These are phyloP conservation scores for Cladosporium sp. DNA, from an alignment of 2,329 filamentous ascomycete species.

Conservation along the genomic window DNA sequence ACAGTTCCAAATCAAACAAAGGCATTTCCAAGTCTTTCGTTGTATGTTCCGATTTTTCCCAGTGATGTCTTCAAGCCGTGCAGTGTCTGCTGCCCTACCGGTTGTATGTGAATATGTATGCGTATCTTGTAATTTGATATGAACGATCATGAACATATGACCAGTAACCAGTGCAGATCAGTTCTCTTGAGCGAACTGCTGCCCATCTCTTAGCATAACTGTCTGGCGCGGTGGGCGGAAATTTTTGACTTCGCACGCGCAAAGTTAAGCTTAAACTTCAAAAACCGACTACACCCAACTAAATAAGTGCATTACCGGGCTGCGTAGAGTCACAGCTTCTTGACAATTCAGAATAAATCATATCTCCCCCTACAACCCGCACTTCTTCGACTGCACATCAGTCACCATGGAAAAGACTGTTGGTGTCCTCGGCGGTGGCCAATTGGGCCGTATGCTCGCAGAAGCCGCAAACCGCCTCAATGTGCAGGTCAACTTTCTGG, in stretches of 20 bases:
- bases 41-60: too few species aligned
- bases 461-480: constrained; percentile 80
- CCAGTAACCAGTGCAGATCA: too few species aligned
- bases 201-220: too few species aligned
- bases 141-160: too few species aligned
- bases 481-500: constrained; percentile 73
- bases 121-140: too few species aligned
- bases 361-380: neutral
- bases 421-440: constrained; percentile 44
- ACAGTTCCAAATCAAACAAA: neutral
- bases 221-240: neutral
- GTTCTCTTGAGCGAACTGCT: too few species aligned
- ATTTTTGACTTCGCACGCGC: constrained; percentile 1
- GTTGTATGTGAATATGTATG: too few species aligned
- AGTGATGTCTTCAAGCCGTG: too few species aligned
- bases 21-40: neutral
- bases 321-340: neutral
- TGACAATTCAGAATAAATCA: neutral
- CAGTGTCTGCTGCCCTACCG: too few species aligned
- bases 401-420: constrained; percentile 24
- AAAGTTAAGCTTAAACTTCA: constrained; percentile 13
- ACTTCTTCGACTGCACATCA: neutral
- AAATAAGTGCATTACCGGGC: neutral
- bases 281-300: neutral
- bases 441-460: constrained; percentile 86